Evolutionary conservation across 1,139 yeast genomes (phyloP).

Genomic region (Martiniozyma asiatica): DNA sequence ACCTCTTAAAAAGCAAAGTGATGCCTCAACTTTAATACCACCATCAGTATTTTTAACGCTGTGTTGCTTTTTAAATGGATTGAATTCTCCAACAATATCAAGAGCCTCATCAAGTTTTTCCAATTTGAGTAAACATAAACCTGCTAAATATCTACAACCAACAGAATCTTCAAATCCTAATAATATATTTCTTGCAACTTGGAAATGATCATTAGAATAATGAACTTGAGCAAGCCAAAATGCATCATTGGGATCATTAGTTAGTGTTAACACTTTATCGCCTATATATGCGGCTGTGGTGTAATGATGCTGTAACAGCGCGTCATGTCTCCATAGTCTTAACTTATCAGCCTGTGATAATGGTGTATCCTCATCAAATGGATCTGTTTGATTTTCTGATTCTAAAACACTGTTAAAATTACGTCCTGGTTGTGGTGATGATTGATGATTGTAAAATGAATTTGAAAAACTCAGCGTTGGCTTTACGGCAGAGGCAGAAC

Average conservation of each 20-base stretch:
- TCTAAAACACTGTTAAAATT: slow-evolving; percentile 2
- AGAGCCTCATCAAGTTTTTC: slow-evolving; percentile 85
- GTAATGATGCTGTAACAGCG: slow-evolving; percentile 85
- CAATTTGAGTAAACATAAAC: slow-evolving; percentile 59
- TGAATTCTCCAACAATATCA: slow-evolving; percentile 72
- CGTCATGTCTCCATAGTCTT: slow-evolving; percentile 89
- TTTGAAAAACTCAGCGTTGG: slow-evolving; percentile 8
- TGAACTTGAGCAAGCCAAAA: slow-evolving; percentile 94
- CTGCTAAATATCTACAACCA: slow-evolving; percentile 75
- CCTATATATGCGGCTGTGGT: slow-evolving; percentile 87
- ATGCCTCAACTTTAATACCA: slow-evolving; percentile 75
- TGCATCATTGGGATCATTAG: slow-evolving; percentile 84
- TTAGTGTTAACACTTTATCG: slow-evolving; percentile 72
- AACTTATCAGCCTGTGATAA: slow-evolving; percentile 76
- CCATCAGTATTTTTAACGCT: slow-evolving; percentile 42
- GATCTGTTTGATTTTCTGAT: neutral
- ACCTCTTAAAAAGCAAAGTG: slow-evolving; percentile 81
- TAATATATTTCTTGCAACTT: slow-evolving; percentile 62
- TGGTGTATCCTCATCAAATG: slow-evolving; percentile 23
- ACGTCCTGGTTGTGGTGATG: slow-evolving; percentile 9
- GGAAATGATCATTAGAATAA: slow-evolving; percentile 61
- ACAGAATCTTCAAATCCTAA: slow-evolving; percentile 31
- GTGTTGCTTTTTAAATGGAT: slow-evolving; percentile 43
- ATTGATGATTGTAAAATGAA: slow-evolving; percentile 10
- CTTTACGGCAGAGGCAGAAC: no score